Percentiles rank a stretch among this genome's conserved stretches.
Conservation (phyloP, 805 yeast genomes). For the Blastobotrys attinorum region DNA sequence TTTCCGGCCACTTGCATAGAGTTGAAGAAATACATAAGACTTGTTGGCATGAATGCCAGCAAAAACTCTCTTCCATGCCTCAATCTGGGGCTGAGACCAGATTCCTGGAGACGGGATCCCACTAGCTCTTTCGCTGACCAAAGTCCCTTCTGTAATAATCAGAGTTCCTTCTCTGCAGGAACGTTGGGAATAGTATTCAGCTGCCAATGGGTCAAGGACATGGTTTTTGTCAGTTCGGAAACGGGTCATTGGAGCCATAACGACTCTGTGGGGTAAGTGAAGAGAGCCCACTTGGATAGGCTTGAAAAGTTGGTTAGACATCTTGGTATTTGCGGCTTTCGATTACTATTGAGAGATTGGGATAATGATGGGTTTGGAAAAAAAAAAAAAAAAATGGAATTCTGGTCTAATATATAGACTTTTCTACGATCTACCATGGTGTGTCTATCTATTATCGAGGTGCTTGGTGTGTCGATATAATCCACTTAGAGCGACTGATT, state of each 20-base stretch:
- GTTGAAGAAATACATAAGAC: conserved; percentile 35
- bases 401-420: too few relatives aligned
- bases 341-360: too few relatives aligned
- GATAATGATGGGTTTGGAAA: too few relatives aligned
- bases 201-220: conserved; percentile 39
- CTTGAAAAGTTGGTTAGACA: conserved; percentile 24
- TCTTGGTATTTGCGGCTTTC: conserved; percentile 4
- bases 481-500: too few relatives aligned
- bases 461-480: too few relatives aligned
- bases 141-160: conserved; percentile 51
- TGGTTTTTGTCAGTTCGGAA: conserved; percentile 29
- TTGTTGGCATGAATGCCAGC: conserved; percentile 39
- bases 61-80: conserved; percentile 32
- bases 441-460: too few relatives aligned
- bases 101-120: conserved; percentile 24
- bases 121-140: conserved; percentile 36
- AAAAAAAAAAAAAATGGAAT: too few relatives aligned
- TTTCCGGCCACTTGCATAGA: conserved; percentile 40
- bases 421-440: too few relatives aligned
- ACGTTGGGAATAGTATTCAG: conserved; percentile 48
- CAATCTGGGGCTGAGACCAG: conserved; percentile 25
- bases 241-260: conserved; percentile 45
- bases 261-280: conserved; percentile 34
- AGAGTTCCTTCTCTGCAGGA: conserved; percentile 51
- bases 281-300: conserved; percentile 32